Conservation (phyloP, 2,329 filamentous ascomycete genomes). For the Drechmeria coniospora region DNA sequence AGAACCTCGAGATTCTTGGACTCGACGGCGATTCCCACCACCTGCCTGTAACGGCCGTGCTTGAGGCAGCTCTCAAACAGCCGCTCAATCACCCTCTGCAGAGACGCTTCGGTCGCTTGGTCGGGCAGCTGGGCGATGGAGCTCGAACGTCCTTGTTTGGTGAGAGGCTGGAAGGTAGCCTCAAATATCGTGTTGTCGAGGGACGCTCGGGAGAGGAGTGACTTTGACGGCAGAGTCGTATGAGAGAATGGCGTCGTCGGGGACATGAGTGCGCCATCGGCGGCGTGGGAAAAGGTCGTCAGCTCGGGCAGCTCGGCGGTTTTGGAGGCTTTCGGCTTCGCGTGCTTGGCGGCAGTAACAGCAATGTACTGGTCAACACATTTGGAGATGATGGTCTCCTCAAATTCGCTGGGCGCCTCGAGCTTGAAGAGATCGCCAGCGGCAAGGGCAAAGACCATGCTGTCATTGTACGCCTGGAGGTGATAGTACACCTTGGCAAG, state of each 20-base stretch:
- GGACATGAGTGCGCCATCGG: constrained; percentile 60
- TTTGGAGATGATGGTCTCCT: constrained; percentile 97
- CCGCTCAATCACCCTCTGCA: constrained; percentile 73
- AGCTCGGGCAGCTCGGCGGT: constrained; percentile 47
- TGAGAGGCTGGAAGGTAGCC: constrained; percentile 36
- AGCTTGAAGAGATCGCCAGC: constrained; percentile 92
- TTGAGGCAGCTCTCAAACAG: constrained; percentile 83
- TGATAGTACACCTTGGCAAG: constrained; percentile 98
- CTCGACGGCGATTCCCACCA: constrained; percentile 92
- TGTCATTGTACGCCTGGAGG: constrained; percentile 96
- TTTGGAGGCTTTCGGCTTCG: constrained; percentile 25
- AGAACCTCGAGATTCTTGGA: constrained; percentile 83
- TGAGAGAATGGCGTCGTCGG: constrained; percentile 93
- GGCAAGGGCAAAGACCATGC: constrained; percentile 93
- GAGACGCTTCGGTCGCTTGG: constrained; percentile 58
- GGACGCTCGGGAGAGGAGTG: constrained; percentile 73
- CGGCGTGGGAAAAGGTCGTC: constrained; percentile 56
- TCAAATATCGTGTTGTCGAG: constrained; percentile 48
- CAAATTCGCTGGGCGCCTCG: constrained; percentile 81
- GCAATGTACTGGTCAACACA: constrained; percentile 97
- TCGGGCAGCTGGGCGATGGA: constrained; percentile 53
- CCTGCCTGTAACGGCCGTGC: constrained; percentile 80
- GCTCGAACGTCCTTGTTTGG: constrained; percentile 37
- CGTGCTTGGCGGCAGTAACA: constrained; percentile 40
- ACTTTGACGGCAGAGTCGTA: constrained; percentile 84